Conservation (phyloP, 2,329 filamentous ascomycete genomes). For the Colletotrichum sansevieriae region DNA sequence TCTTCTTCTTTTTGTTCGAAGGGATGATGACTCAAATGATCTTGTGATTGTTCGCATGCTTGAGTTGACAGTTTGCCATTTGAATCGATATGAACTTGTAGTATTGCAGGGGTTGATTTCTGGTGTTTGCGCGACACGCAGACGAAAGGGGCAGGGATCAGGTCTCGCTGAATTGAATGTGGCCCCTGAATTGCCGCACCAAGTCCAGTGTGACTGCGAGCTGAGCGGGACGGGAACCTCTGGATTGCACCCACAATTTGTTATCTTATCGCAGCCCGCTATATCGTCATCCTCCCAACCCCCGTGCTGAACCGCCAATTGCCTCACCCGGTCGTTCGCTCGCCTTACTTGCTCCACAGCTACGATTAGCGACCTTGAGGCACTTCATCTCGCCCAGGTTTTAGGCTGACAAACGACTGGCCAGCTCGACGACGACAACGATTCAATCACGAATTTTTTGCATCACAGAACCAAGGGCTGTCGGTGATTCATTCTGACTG, state of each 20-base stretch:
- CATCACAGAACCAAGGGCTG: neutral
- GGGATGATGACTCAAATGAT: no score
- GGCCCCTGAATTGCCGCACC: neutral
- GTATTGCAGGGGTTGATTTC: neutral
- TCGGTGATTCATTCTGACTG: neutral
- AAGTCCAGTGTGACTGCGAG: no score
- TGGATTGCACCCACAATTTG: neutral
- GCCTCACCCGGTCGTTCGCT: constrained; percentile 23
- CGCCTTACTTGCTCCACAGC: constrained; percentile 31
- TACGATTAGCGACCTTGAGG: constrained; percentile 27
- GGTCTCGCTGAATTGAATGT: constrained; percentile 32
- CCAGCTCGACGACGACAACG: neutral
- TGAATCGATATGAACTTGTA: neutral
- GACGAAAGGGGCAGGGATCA: constrained; percentile 10
- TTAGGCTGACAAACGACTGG: constrained; percentile 22
- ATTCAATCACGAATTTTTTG: neutral
- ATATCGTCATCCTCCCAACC: constrained; percentile 21
- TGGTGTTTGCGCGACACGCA: neutral
- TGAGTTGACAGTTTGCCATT: no score
- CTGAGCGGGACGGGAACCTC: no score
- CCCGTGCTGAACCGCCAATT: constrained; percentile 33
- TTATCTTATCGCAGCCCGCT: constrained; percentile 37
- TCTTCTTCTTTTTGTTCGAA: no score
- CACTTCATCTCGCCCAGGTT: neutral
- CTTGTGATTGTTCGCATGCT: no score